Percentiles rank a stretch among this genome's conserved stretches.
Evolutionary conservation across 352 stramenopile genomes (phyloP).

Genomic region (Globisporangium apiculatum): DNA sequence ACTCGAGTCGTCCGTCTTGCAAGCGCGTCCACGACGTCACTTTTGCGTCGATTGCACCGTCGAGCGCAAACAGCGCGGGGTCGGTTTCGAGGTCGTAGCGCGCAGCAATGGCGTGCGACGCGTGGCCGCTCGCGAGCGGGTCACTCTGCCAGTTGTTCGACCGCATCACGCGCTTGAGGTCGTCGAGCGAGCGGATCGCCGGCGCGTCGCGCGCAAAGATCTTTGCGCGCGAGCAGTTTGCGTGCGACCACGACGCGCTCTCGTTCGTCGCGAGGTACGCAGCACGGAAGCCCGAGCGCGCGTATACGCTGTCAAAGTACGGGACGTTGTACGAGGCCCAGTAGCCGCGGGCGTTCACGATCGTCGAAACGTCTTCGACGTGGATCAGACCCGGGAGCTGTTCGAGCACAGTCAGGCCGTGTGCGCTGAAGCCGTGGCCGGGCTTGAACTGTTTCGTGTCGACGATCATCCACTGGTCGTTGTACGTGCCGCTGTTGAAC

Average conservation of each 20-base stretch:
- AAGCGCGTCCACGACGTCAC: conserved; percentile 36
- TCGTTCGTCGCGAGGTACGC: conserved; percentile 30
- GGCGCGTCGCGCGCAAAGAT: conserved; percentile 54
- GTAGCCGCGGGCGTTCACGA: conserved; percentile 52
- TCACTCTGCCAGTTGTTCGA: conserved; percentile 58
- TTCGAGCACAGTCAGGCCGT: conserved; percentile 61
- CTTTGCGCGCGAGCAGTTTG: conserved; percentile 34
- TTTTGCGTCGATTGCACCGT: conserved; percentile 72
- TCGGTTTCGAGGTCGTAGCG: conserved; percentile 58
- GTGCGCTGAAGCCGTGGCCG: conserved; percentile 27
- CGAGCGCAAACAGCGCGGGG: conserved; percentile 23
- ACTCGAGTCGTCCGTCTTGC: conserved; percentile 21
- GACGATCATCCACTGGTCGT: conserved; percentile 83
- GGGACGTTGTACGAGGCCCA: conserved; percentile 83
- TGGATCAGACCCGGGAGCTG: conserved; percentile 58
- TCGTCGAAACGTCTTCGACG: conserved; percentile 40
- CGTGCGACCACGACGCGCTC: conserved; percentile 32
- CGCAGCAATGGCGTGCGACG: conserved; percentile 46
- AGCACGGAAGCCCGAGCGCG: conserved; percentile 38
- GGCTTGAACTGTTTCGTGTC: conserved; percentile 51
- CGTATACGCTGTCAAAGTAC: conserved; percentile 59
- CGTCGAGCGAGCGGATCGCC: conserved; percentile 28
- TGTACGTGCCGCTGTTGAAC: conserved; percentile 75
- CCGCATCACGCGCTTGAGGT: conserved; percentile 60
- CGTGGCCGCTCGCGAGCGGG: conserved; percentile 33